Evolutionary conservation across 768 basidiomycete species (phyloP).

Genomic region (Russula earlei): DNA sequence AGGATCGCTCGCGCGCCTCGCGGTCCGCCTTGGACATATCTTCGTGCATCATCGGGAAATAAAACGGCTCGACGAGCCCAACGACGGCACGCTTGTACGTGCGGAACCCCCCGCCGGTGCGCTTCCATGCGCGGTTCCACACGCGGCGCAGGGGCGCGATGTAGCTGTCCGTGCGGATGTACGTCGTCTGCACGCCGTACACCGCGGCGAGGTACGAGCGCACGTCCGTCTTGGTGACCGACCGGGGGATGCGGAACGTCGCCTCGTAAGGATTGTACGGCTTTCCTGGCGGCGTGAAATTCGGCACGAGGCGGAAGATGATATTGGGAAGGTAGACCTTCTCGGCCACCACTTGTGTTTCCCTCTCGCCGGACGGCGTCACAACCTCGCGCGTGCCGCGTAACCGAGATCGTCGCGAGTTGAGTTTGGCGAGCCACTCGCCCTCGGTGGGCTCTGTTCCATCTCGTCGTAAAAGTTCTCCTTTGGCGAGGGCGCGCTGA

Average conservation of each 20-base stretch:
- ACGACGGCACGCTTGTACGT: conserved; percentile 91
- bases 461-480: conserved; percentile 33
- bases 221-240: conserved; percentile 86
- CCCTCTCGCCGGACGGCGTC: conserved; percentile 33
- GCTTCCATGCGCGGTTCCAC: conserved; percentile 22
- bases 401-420: conserved; percentile 51
- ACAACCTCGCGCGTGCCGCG: conserved; percentile 45
- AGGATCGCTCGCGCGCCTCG: conserved; percentile 45
- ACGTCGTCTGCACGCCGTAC: conserved; percentile 86
- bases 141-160: conserved; percentile 42
- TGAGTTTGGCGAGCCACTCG: conserved; percentile 51
- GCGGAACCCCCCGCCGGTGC: conserved; percentile 30
- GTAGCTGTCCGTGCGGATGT: conserved; percentile 93
- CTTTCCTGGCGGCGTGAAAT: conserved; percentile 62
- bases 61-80: conserved; percentile 86
- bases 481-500: conserved; percentile 45
- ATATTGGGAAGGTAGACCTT: conserved; percentile 87
- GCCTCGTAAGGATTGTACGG: conserved; percentile 93
- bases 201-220: conserved; percentile 74
- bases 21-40: conserved; percentile 61
- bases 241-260: conserved; percentile 85
- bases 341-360: conserved; percentile 59
- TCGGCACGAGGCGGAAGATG: conserved; percentile 73
- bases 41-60: conserved; percentile 75
- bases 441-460: conserved; percentile 34